Evolutionary conservation across 768 basidiomycete species (phyloP).

Genomic region (Roridomyces roridus): DNA sequence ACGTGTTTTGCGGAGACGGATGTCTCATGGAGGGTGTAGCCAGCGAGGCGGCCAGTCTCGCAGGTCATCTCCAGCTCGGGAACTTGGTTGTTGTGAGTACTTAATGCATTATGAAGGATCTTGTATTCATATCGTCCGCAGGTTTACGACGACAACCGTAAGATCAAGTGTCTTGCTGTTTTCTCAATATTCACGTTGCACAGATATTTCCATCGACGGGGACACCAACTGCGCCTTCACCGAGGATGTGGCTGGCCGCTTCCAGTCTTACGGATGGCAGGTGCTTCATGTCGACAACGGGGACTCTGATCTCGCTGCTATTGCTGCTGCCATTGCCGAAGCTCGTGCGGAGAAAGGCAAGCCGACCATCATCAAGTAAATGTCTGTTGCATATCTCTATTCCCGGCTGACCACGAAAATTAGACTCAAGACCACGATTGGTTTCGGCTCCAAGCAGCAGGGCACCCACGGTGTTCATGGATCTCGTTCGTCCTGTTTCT

Average conservation of each 20-base stretch:
- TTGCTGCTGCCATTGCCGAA: constrained; percentile 79
- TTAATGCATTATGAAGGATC: background rate
- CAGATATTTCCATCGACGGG: constrained; percentile 96
- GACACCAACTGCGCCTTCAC: constrained; percentile 93
- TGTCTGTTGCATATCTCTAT: too few species aligned
- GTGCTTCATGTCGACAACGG: constrained; percentile 86
- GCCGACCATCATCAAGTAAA: constrained; percentile 74
- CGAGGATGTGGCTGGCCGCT: constrained; percentile 89
- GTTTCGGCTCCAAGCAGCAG: constrained; percentile 90
- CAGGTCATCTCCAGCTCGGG: constrained; percentile 92
- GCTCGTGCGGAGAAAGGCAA: constrained; percentile 79
- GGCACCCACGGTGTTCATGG: constrained; percentile 97
- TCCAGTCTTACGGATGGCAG: constrained; percentile 93
- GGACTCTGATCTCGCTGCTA: constrained; percentile 81
- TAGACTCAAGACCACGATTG: constrained; percentile 88
- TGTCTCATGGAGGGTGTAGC: constrained; percentile 98
- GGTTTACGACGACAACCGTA: constrained; percentile 97
- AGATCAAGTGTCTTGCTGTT: constrained; percentile 34
- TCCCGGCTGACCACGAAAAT: background rate
- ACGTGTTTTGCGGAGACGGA: constrained; percentile 93
- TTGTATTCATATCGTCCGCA: constrained; percentile 33
- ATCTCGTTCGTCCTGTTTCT: constrained; percentile 68
- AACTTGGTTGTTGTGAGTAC: constrained; percentile 86
- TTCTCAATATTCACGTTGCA: constrained; percentile 10
- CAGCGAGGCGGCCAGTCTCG: constrained; percentile 90